Base-by-base conservation (phyloP, 1,139 yeast species). In the Saccharomycopsis crataegensis region DNA sequence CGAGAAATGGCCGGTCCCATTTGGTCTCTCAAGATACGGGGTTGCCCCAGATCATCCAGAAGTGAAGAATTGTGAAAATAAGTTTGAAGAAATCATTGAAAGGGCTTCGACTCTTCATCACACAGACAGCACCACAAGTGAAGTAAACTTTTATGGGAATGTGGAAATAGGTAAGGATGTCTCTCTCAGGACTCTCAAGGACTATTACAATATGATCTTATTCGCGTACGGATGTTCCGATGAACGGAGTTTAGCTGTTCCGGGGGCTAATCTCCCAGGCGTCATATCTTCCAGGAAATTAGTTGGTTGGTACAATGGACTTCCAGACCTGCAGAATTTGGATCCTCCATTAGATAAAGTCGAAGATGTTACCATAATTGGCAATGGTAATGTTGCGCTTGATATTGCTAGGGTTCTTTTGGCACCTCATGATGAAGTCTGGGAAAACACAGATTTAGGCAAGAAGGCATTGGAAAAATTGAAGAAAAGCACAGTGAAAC, bases 1-100 rank as follows among this genome's bases (percentile, higher is more conserved):
- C 71, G 99, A 93, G 63, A 75, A 82, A 57, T 71, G 85, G 41
- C 96, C 98, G 0, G 83, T 91, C 2, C 99, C 99, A 0, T 93
- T 78, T 69, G 99, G 99, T 0, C 73, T 93, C 42, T 83, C 93
- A 49, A 70, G 99, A 46, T 91, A 80, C 65, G 99, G 99, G 1
- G 98, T 93, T n/a, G 98, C 99, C 0, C 99, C 99, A 1, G 99
- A 93, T 69, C 99, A 93, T 67, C 96, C 97, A 0, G 99, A 93
- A 64, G 98, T 93, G 42, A 93, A 93, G 66, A 83, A 82, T 59
- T 86, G 94, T 63, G 90, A 89, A 66, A 94, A 86, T 31, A 83
- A 90, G 54, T 83, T 94, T 65, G 76, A 76, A 6, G 81, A 82
- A 56, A 77, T 86, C 34, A 32, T 71, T 66, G 43, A 59, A 56